Base-by-base conservation (phyloP, 805 yeast species). In the Cyberlindnera mycetangii region DNA sequence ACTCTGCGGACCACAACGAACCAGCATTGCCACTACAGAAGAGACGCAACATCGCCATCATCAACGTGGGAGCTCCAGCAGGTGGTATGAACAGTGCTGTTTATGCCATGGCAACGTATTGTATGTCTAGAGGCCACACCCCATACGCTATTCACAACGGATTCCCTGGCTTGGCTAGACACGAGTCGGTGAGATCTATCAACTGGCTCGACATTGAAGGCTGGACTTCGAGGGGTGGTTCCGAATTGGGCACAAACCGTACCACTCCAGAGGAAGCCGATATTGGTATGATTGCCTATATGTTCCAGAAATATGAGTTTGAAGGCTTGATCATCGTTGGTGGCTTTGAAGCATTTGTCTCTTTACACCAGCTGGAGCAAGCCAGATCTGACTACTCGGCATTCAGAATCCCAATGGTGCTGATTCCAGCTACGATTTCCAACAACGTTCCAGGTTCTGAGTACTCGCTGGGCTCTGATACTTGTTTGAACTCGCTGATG, bases 361-460 rank as follows among this genome's bases (percentile, higher is more conserved):
- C 97, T 1, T 75, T 93, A 55, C 80, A 86, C 58, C 86, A 89
- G 70, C 75, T 93, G 54, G 85, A 86, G 55, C 74, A 75, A 54
- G 89, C 93, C 25, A 79, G 97, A 65, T 54, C 63, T 14, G 70
- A 79, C 47, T 93, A 89, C 68, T 98, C 99, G 32, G 81, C 92
- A 21, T 87, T 93, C 71, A 81, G 92, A 66, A 89, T 93, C 54
- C 99, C 99, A 51, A 83, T 92, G 87, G 85, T 87, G 34, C 79
- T 88, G 57, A 75, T 93, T 54, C 99, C 99, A 9, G 92, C 98
- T 3, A 93, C 99, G 2, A 88, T 93, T 53, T 89, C 97, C 16
- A 93, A 93, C 70, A 93, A 93, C 58, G 98, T 93, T 39, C 99
- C 99, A 14, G 99, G 99, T 48, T 84, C 98, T 2, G 97, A 93